Evolutionary conservation across 139 green algal species (phyloP), one percentile per base, ranked within the genome.

Genomic region (Microglena sp.): DNA sequence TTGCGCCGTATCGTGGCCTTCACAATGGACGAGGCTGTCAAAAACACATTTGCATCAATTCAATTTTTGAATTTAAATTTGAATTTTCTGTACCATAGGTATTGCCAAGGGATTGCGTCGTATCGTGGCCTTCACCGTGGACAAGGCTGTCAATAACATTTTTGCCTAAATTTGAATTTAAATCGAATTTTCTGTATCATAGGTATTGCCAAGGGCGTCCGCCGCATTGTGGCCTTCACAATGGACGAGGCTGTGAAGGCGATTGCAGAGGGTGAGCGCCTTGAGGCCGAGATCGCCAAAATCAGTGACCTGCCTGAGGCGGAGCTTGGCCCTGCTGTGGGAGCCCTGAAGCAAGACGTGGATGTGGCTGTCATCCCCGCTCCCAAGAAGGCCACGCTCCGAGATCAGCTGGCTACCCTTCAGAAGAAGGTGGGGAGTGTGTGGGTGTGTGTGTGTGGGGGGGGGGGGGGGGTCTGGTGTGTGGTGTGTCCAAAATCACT

Each of bases 41-140:
- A n/a, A n/a, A n/a, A n/a, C n/a, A n/a, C n/a, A n/a, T n/a, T n/a
- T n/a, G n/a, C n/a, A n/a, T n/a, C n/a, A n/a, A n/a, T n/a, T n/a
- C n/a, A n/a, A n/a, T n/a, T n/a, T n/a, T n/a, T n/a, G n/a, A n/a
- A n/a, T n/a, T n/a, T n/a, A n/a, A n/a, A n/a, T n/a, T n/a, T n/a
- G n/a, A n/a, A n/a, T n/a, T n/a, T n/a, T n/a, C n/a, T n/a, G n/a
- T n/a, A n/a, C n/a, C n/a, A 2, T 32, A 68, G 62, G 88, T 60
- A 94, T 97, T 44, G 87, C 93, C 66, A 98, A 99, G 87, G 89
- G 89, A 33, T 65, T 94, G 33, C 80, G 92, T 27, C 85, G 94
- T 35, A 87, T 99, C 33, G 78, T 96, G 26, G 92, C 85, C 1
- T 69, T 95, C 22, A 99, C 94, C 4, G 78, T 72, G 7, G 64